Base-by-base conservation (phyloP, 2,329 filamentous ascomycete species). In the Neonectria punicea region DNA sequence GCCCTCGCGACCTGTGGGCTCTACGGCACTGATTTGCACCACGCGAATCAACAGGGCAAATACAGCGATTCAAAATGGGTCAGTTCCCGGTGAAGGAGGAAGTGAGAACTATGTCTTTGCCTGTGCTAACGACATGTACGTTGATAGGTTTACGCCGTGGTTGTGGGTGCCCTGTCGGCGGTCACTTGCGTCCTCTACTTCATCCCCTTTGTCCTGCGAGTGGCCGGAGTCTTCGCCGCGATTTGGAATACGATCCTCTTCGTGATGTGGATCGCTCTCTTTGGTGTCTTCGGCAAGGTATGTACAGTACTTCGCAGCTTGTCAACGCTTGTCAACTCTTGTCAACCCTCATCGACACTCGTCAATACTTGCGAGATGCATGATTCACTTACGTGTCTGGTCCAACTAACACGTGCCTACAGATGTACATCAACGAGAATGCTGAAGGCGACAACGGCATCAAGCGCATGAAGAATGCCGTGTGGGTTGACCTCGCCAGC, bases 391-490 rank as follows among this genome's bases (percentile, higher is more conserved):
- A 55, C 43, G 20, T 46, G 47, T 54, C 66, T 70, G 46, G 65
- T 53, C 34, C 10, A 22, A 50, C 47, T 67, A 32, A 65, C 62
- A 69, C 47, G 57, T 49, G 41, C 46, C 20, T 30, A 34, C 67
- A 85, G 80, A 81, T 95, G 84, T 97, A 91, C 83, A 92, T 97
- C 75, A 79, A 87, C 58, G 89, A 90, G 73, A 78, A 93, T 63
- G 78, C 90, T 0, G 83, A 91, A 76, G 89, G 89, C 14, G 85
- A 92, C 75, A 72, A 73, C 44, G 89, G 86, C 54, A 85, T 95
- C 62, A 81, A 84, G 70, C 86, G 92, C 61, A 97, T 97, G 93
- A 93, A 94, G 82, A 89, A 90, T 75, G 92, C 93, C 5, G 92
- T 96, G 16, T 97, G 93, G 92, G 85, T 97, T 50, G 92, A 95